A percentile compares a stretch with the other conserved stretches of the same genome.
These are phyloP conservation scores for Syzygium malaccense DNA, from an alignment of 441 rosid species.

Conservation along the genomic window DNA sequence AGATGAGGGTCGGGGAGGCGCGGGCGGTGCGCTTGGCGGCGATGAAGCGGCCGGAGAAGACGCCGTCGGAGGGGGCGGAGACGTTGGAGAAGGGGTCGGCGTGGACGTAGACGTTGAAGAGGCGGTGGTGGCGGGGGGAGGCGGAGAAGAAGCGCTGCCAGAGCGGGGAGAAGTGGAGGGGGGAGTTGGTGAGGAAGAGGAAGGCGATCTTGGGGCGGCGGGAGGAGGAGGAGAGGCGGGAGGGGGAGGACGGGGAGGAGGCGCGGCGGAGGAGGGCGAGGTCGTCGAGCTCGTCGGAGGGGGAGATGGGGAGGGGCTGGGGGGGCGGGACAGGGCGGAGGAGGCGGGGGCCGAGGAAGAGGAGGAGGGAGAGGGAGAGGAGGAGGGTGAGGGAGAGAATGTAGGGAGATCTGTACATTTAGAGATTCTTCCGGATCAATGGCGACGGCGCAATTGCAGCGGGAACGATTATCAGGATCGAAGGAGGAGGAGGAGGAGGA, in stretches of 20 bases:
- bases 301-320: slow-evolving; percentile 8
- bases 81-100: slow-evolving; percentile 71
- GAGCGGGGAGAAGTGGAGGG: slow-evolving; percentile 11
- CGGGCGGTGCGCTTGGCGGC: slow-evolving; percentile 63
- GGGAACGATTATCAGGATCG: background rate
- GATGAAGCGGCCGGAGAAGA: slow-evolving; percentile 48
- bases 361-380: slow-evolving; percentile 11
- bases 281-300: slow-evolving; percentile 19
- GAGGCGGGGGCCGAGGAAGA: slow-evolving; percentile 5
- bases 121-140: background rate
- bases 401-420: slow-evolving; percentile 7
- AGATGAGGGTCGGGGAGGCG: slow-evolving; percentile 79
- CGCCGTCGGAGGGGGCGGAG: slow-evolving; percentile 33
- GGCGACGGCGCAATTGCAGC: background rate
- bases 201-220: slow-evolving; percentile 12
- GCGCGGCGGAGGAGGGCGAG: slow-evolving; percentile 20
- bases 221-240: background rate
- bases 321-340: slow-evolving; percentile 5
- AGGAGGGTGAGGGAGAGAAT: slow-evolving; percentile 9
- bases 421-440: background rate
- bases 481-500: background rate
- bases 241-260: background rate
- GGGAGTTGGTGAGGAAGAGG: slow-evolving; percentile 16
- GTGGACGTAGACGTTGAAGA: slow-evolving; percentile 76
- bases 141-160: slow-evolving; percentile 13